Evolutionary conservation across 768 basidiomycete genomes (phyloP), one percentile per base, ranked within the genome.

Genomic region (Leccinum fibrillosum): DNA sequence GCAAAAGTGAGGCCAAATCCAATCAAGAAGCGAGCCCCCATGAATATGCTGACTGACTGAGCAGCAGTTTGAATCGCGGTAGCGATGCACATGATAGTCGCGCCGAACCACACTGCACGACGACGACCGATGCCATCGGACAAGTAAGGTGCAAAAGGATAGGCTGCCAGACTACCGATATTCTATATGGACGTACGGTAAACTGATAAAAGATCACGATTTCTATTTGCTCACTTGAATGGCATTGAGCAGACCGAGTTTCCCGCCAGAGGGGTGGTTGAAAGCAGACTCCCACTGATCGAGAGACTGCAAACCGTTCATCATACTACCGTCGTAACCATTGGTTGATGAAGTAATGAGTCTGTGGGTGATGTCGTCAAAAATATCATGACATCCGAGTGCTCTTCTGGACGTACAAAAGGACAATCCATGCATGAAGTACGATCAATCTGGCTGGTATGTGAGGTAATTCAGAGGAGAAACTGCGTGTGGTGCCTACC

Each of bases 241-340:
- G 39, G 39, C 39, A 42, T 42, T 42, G n/a, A 19, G n/a, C 39
- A 42, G n/a, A 42, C 39, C 39, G n/a, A 42, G 39, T n/a, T 42
- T 42, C 9, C 39, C 39, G 2, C 39, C 39, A 19, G 39, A 42
- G 39, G 90, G 89, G 54, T 75, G n/a, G 56, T 77, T 60, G 71
- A 92, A 91, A 67, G 83, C 86, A 9, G 59, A 48, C 48, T 77
- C 70, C 90, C 90, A 92, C 62, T 86, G 82, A 19, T 66, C 55
- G 59, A 90, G 76, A 49, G 82, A 82, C 72, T 92, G 89, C 44
- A 92, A 77, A 69, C 86, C 86, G 72, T 90, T 89, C 88, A 89
- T 88, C 83, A 89, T 84, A 69, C 82, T 85, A 58, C 86, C 86
- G 65, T 90, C 89, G 68, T 85, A 90, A 53, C 88, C 89, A 69